Evolutionary conservation across 257 asterid species (phyloP), one percentile per base, ranked within the genome.

Genomic region (Vinca minor): DNA sequence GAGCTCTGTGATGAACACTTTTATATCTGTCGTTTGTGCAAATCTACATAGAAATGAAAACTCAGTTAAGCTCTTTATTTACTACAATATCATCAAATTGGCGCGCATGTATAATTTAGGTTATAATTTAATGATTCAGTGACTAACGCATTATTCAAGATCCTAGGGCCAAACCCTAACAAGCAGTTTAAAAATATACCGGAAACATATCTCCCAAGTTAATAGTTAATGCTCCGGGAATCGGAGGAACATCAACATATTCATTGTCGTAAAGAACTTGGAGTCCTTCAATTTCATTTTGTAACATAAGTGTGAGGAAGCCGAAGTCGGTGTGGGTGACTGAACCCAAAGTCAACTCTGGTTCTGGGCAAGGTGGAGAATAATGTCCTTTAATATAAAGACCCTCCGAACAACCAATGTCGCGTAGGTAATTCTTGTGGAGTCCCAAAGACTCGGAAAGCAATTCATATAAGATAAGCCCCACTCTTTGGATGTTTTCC

Each of bases 301-400:
- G 65, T 20, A 60, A 20, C 35, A 60, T 39, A n/a, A 60, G 45
- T 4, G 65, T 60, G 10, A 60, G 65, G 65, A 60, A 60, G 12
- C 65, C 65, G 2, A 38, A 60, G 46, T 60, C 65, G 3, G 65
- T 60, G 31, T 60, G 65, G 0, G 65, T 60, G 25, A 60, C 65
- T 0, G 65, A n/a, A 14, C 50, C 46, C 32, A 60, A 21, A 39
- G 65, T 60, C 49, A 36, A 20, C 1, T 60, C 65, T n/a, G 65
- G 65, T 60, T 60, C 65, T 12, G 65, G 65, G 14, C 65, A 60
- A 21, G 65, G 65, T 2, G 65, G 65, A 38, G 65, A 60, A 39
- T 60, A 60, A 14, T 60, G 65, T 25, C 65, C 65, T 25, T 60
- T 60, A 7, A 60, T 36, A 18, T 60, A 60, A 4, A 60, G 49